phyloP scores from a whole-genome alignment of 768 basidiomycete species.

The Strobilomyces confusus region DNA sequence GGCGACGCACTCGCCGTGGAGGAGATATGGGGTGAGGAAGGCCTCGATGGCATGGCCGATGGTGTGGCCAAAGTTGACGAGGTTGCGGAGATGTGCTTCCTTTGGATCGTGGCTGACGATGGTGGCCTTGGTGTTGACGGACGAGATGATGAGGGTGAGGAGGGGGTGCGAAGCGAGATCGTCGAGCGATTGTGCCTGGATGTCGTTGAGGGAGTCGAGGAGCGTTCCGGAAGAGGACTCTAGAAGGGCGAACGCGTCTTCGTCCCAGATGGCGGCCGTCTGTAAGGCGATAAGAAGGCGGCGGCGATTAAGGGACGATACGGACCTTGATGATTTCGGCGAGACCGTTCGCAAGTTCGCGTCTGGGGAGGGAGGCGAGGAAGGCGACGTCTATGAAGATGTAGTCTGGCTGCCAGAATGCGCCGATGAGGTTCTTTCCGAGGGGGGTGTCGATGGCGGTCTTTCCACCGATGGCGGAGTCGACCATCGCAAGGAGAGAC shows the following conservation, averaged over 20 bases:
- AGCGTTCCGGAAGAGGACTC: conserved; percentile 86
- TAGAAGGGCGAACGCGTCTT: conserved; percentile 79
- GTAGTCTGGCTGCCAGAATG: conserved; percentile 97
- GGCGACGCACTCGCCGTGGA: conserved; percentile 95
- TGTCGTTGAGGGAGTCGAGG: conserved; percentile 73
- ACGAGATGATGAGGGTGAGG: conserved; percentile 86
- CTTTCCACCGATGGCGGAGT: conserved; percentile 96
- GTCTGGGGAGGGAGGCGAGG: conserved; percentile 84
- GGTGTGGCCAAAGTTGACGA: conserved; percentile 98
- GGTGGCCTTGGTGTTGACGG: conserved; percentile 93
- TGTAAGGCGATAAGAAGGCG: conserved; percentile 28
- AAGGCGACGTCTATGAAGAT: conserved; percentile 98
- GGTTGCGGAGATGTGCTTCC: conserved; percentile 94
- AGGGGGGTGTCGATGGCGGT: conserved; percentile 99
- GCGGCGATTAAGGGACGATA: conserved; percentile 3
- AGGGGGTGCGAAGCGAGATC: conserved; percentile 82
- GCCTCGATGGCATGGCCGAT: conserved; percentile 99
- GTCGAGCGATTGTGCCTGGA: conserved; percentile 46
- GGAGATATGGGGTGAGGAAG: conserved; percentile 84
- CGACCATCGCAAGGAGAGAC: conserved; percentile 96
- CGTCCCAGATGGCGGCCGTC: conserved; percentile 99
- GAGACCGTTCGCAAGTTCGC: conserved; percentile 99
- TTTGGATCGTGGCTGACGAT: conserved; percentile 97
- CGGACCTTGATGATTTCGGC: conserved; percentile 94
- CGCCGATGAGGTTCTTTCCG: conserved; percentile 97